Evolutionary conservation across 306 rosid species (phyloP).

Genomic region (Adenanthera pavonina): DNA sequence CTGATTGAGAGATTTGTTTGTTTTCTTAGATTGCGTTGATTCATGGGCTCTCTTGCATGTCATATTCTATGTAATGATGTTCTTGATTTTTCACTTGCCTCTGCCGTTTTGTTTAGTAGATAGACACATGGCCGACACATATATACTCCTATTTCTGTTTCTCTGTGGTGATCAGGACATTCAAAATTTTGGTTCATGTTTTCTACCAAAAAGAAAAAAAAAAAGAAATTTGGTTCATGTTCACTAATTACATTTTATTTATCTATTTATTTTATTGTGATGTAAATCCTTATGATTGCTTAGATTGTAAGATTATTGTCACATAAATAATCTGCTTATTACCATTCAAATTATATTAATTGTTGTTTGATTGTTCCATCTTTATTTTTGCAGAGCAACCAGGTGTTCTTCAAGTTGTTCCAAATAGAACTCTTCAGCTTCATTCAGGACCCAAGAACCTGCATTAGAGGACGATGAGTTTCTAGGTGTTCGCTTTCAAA

Average conservation of each 20-base stretch:
- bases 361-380: background rate
- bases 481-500: conserved; percentile 13
- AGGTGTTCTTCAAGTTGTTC: conserved; percentile 94
- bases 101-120: background rate
- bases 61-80: background rate
- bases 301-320: background rate
- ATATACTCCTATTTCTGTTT: background rate
- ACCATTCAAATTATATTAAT: background rate
- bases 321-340: conserved; percentile 9
- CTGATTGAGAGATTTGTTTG: background rate
- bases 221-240: background rate
- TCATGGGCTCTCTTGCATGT: background rate
- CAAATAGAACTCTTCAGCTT: conserved; percentile 65
- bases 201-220: no score
- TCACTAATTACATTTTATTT: background rate
- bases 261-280: background rate
- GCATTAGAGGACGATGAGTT: conserved; percentile 30
- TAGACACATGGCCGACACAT: background rate
- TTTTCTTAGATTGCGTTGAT: background rate
- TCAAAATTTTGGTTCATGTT: background rate
- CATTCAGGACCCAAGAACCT: conserved; percentile 59
- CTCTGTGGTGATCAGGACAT: background rate
- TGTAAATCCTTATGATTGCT: background rate
- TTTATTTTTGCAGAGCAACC: conserved; percentile 70
- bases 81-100: background rate